Conservation (phyloP, 2,329 filamentous ascomycete genomes). For the Cadophora sp. region DNA sequence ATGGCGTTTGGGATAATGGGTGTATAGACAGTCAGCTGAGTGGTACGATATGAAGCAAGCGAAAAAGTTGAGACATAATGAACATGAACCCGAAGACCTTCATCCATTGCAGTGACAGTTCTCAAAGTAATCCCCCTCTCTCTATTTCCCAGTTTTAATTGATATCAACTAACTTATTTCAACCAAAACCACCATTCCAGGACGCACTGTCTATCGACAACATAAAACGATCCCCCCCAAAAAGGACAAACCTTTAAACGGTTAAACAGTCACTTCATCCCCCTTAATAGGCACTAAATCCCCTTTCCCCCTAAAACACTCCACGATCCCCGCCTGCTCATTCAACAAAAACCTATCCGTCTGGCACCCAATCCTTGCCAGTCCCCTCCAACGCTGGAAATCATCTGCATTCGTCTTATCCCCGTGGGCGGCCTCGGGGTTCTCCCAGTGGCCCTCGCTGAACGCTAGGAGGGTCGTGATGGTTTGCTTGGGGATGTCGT, state of each 20-base stretch:
- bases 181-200: not conserved
- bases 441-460: constrained; percentile 62
- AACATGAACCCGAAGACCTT: too few species aligned
- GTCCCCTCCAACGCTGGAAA: constrained; percentile 57
- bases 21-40: not conserved
- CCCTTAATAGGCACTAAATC: constrained; percentile 54
- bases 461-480: constrained; percentile 62
- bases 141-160: not conserved
- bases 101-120: too few species aligned
- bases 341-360: constrained; percentile 57
- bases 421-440: constrained; percentile 50
- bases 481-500: constrained; percentile 56
- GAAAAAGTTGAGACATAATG: not conserved
- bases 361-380: constrained; percentile 57
- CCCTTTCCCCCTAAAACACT: constrained; percentile 58
- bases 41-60: not conserved
- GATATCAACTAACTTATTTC: too few species aligned
- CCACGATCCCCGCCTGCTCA: constrained; percentile 59
- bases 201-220: too few species aligned
- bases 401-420: constrained; percentile 46
- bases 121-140: not conserved
- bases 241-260: not conserved
- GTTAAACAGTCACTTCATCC: constrained; percentile 38
- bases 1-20: constrained; percentile 1
- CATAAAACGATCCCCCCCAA: too few species aligned